phyloP scores from a whole-genome alignment of 306 rosid species.

The Glycyrrhiza uralensis region DNA sequence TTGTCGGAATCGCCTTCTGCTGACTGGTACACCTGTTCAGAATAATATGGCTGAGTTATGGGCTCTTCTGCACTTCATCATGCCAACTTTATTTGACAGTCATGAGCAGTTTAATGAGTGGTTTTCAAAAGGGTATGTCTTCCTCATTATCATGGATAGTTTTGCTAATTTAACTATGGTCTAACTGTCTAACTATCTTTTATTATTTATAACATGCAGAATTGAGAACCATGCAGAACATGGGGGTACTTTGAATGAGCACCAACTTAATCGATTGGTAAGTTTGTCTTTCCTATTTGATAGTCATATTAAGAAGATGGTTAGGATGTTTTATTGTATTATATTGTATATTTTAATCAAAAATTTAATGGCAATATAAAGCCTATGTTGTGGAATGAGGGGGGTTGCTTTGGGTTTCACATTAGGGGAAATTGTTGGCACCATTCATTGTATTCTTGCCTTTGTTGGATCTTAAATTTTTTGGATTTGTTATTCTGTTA shows the following conservation, averaged over 20 bases:
- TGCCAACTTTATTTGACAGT: slow-evolving; percentile 98
- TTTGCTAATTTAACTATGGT: slow-evolving; percentile 1
- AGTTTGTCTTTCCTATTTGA: slow-evolving; percentile 33
- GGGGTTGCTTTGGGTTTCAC: not conserved
- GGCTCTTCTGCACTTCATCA: slow-evolving; percentile 97
- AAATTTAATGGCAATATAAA: slow-evolving; percentile 11
- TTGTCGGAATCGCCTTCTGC: slow-evolving; percentile 90
- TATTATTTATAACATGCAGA: slow-evolving; percentile 41
- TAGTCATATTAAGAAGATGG: not conserved
- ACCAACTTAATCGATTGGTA: slow-evolving; percentile 95
- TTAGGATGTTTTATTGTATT: not conserved
- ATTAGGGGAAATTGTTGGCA: not conserved
- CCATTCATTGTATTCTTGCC: slow-evolving; percentile 1
- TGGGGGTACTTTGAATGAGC: slow-evolving; percentile 97
- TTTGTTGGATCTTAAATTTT: not conserved
- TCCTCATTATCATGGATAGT: slow-evolving; percentile 9
- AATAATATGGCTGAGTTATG: slow-evolving; percentile 99
- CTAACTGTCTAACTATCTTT: slow-evolving; percentile 16
- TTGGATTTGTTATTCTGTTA: not conserved
- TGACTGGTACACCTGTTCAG: slow-evolving; percentile 97
- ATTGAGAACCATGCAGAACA: slow-evolving; percentile 98
- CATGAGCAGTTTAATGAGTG: slow-evolving; percentile 99
- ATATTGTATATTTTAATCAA: not conserved
- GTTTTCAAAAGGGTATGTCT: slow-evolving; percentile 95
- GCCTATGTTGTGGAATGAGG: slow-evolving; percentile 6